Percentiles rank a stretch among this genome's conserved stretches.
Conservation (phyloP, 2,329 filamentous ascomycete genomes). For the Calonectria ilicicola region DNA sequence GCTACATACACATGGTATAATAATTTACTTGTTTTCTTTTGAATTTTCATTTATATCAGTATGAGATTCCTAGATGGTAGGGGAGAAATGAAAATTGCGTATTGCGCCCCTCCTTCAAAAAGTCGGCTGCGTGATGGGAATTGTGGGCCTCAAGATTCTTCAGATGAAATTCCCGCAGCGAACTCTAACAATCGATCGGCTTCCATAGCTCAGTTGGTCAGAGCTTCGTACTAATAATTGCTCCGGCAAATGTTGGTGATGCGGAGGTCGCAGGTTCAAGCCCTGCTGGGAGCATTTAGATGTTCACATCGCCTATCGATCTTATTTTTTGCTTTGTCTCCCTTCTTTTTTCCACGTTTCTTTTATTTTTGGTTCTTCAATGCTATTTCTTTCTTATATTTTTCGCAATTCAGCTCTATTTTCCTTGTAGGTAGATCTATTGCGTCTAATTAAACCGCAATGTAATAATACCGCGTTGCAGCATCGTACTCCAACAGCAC, state of each 20-base stretch:
- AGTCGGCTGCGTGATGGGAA: background rate
- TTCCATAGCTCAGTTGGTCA: constrained; percentile 10
- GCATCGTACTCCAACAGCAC: constrained; percentile 58
- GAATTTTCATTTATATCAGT: too few relatives aligned
- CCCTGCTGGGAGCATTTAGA: constrained; percentile 3
- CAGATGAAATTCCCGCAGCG: background rate
- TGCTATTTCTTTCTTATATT: background rate
- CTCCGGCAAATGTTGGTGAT: constrained; percentile 1
- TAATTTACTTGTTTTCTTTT: too few relatives aligned
- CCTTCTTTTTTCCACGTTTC: background rate
- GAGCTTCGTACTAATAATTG: constrained; percentile 12
- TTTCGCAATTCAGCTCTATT: background rate
- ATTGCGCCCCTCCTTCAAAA: too few relatives aligned
- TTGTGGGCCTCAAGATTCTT: background rate
- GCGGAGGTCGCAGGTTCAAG: constrained; percentile 7
- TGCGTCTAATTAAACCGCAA: background rate
- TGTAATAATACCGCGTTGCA: constrained; percentile 57
- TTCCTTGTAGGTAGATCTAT: too few relatives aligned
- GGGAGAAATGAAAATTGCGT: too few relatives aligned
- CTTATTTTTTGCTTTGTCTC: background rate
- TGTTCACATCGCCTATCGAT: background rate
- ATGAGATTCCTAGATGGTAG: too few relatives aligned
- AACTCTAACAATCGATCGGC: background rate
- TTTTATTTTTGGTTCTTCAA: background rate
- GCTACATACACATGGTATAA: too few relatives aligned